Evolutionary conservation across 768 basidiomycete genomes (phyloP).

Genomic region (Tulasnella sp.): DNA sequence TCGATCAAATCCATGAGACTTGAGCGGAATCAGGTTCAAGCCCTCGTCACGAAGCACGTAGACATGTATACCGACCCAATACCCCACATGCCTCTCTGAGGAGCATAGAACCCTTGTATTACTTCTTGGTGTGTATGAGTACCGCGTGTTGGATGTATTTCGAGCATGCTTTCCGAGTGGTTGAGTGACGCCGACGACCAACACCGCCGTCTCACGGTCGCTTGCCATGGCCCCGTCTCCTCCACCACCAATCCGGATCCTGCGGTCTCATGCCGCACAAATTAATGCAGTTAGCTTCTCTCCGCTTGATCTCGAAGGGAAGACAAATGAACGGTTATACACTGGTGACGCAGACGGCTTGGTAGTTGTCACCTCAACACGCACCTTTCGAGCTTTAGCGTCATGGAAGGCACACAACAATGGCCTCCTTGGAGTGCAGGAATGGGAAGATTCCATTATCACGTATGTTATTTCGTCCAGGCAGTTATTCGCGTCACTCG

Average conservation of each 20-base stretch:
- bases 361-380: conserved; percentile 69
- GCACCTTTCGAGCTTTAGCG: conserved; percentile 61
- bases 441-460: conserved; percentile 57
- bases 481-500: background rate
- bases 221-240: conserved; percentile 10
- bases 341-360: conserved; percentile 76
- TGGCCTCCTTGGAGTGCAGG: conserved; percentile 68
- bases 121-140: background rate
- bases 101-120: background rate
- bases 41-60: conserved; percentile 11
- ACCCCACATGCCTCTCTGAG: background rate
- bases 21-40: background rate
- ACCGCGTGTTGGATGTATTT: background rate
- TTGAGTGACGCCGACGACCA: background rate
- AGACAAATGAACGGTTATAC: conserved; percentile 63
- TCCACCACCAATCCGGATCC: conserved; percentile 54
- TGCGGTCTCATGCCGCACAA: conserved; percentile 63
- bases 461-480: conserved; percentile 51
- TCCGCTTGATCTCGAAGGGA: conserved; percentile 32
- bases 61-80: conserved; percentile 20
- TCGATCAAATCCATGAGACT: conserved; percentile 2
- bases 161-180: background rate
- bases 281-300: conserved; percentile 58
- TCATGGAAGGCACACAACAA: conserved; percentile 76
- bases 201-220: background rate